Evolutionary conservation across 2,329 filamentous ascomycete species (phyloP).

Genomic region (Colletotrichum karsti): DNA sequence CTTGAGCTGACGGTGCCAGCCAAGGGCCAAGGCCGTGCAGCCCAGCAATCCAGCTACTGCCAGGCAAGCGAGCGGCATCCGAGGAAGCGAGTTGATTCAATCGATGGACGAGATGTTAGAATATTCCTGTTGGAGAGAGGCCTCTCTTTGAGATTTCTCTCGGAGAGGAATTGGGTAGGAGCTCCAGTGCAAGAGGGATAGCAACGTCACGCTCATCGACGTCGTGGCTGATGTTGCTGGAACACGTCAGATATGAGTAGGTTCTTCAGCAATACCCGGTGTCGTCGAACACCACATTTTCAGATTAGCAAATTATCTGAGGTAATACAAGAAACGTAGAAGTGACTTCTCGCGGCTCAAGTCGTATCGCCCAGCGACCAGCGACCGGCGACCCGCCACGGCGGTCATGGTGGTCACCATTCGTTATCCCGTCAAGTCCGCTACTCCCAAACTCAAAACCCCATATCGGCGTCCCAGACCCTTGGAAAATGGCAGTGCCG

Average conservation of each 20-base stretch:
- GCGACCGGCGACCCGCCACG: background rate
- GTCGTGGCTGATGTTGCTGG: background rate
- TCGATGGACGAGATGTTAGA: too few species aligned
- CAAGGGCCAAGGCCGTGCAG: too few species aligned
- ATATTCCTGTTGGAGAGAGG: too few species aligned
- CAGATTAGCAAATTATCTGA: background rate
- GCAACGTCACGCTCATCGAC: background rate
- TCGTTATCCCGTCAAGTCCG: background rate
- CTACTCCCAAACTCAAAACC: background rate
- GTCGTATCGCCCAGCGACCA: too few species aligned
- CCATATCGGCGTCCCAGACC: background rate
- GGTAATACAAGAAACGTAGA: background rate
- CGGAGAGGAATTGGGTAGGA: too few species aligned
- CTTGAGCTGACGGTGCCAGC: too few species aligned
- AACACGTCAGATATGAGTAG: background rate
- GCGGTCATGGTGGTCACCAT: too few species aligned
- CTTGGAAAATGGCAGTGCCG: background rate
- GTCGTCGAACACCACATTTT: background rate
- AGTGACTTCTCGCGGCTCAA: background rate
- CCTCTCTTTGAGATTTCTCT: too few species aligned
- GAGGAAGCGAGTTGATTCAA: too few species aligned
- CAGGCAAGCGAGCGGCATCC: too few species aligned
- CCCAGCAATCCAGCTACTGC: too few species aligned
- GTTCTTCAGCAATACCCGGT: background rate
- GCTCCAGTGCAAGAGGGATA: too few species aligned